Base-by-base conservation (phyloP, 345 rosid species). In the Eucalyptus camaldulensis region DNA sequence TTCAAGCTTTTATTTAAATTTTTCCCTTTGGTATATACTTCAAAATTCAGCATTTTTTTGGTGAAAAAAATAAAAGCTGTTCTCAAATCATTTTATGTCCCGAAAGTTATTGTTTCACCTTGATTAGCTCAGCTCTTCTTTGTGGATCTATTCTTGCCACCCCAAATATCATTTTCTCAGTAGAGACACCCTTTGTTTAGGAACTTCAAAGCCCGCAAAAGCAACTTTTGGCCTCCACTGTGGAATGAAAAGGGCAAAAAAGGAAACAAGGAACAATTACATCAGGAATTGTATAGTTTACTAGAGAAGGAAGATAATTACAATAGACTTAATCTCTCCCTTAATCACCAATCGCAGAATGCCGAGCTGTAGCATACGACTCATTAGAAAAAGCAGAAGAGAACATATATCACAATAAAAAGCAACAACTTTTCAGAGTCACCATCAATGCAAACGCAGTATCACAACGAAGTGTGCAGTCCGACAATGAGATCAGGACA, bases 161-260 rank as follows among this genome's bases (percentile, higher is more conserved):
- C 89, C 98, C 98, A 89, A 95, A 93, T 89, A 97, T 90, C 98
- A 98, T 98, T 87, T 96, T 98, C 93, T 98, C 95, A 0, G 96
- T 96, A 0, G 98, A 95, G 88, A 97, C 90, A 87, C 97, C 99
- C 99, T 96, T 91, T 97, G 98, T 50, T 97, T 97, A 21, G 99
- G 97, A 89, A 97, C 98, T 13, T 98, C 99, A 88, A 97, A 98
- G 80, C 99, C 99, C 10, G 98, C 98, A 93, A 96, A 98, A 45
- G 99, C 98, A 72, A 98, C 97, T 88, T 98, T 96, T 90, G 97
- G 96, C 89, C 97, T 95, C 99, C 99, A 97, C 98, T 96, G 93
- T 87, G 91, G 86, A 90, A 45, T 58, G 50, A 85, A 89, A 88
- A 4, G 24, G 56, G 24, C 22, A 53, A 53, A 17, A 53, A 53